Percentiles rank a stretch among this genome's conserved stretches.
Evolutionary conservation across 345 rosid genomes (phyloP).

Genomic region (Acer negundo): DNA sequence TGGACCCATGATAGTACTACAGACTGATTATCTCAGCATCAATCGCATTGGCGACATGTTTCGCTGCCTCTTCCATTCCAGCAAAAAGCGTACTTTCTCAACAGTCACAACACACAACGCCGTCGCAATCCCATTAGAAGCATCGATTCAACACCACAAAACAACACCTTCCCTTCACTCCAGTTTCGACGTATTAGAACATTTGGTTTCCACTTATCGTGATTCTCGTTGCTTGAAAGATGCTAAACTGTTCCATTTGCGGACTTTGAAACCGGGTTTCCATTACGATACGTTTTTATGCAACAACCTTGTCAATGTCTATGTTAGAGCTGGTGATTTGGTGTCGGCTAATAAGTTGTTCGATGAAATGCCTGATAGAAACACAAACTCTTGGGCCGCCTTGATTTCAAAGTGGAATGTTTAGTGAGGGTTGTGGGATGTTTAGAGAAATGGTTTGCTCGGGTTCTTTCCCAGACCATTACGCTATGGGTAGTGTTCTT

Average conservation of each 20-base stretch:
- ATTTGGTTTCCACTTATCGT: conserved; percentile 33
- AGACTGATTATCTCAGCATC: too few species aligned
- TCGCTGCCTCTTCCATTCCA: conserved; percentile 28
- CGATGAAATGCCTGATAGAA: conserved; percentile 73
- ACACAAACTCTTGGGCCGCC: conserved; percentile 76
- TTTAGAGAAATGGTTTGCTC: conserved; percentile 58
- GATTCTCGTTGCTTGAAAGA: conserved; percentile 37
- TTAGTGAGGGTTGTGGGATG: conserved; percentile 47
- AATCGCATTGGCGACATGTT: too few species aligned
- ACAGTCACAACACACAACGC: background rate
- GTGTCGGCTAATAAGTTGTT: conserved; percentile 61
- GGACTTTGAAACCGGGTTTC: conserved; percentile 51
- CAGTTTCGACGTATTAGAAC: conserved; percentile 29
- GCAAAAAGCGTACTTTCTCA: conserved; percentile 24
- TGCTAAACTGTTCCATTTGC: conserved; percentile 51
- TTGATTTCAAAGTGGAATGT: conserved; percentile 62
- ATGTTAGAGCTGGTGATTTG: conserved; percentile 44
- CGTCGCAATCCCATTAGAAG: conserved; percentile 17
- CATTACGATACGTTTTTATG: conserved; percentile 52
- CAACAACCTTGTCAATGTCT: conserved; percentile 65
- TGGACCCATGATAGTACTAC: too few species aligned
- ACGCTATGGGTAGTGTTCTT: conserved; percentile 69
- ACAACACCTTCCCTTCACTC: conserved; percentile 14
- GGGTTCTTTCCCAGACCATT: conserved; percentile 53
- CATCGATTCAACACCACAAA: conserved; percentile 18